Conservation (phyloP, 306 rosid genomes). For the Luffa aegyptiaca region DNA sequence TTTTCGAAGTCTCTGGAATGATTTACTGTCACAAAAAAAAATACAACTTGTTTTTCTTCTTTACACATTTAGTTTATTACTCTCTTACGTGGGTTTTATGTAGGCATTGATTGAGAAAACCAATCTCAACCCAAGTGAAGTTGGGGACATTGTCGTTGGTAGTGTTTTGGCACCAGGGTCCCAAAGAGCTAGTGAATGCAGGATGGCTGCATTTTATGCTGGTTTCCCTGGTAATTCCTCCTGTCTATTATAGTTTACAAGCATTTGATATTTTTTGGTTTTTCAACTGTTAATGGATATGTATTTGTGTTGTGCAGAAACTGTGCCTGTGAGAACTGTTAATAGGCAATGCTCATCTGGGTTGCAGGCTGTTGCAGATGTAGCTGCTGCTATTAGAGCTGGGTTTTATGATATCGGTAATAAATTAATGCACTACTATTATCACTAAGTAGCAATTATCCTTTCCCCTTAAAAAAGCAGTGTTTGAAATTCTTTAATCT, state of each 20-base stretch:
- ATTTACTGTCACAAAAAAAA: not conserved
- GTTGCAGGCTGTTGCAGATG: constrained; percentile 97
- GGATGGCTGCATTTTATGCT: constrained; percentile 99
- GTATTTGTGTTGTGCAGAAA: constrained; percentile 37
- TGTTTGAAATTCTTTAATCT: not conserved
- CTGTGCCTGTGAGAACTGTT: constrained; percentile 85
- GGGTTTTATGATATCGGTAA: constrained; percentile 91
- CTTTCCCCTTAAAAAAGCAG: not conserved
- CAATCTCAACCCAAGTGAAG: constrained; percentile 74
- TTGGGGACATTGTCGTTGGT: constrained; percentile 93
- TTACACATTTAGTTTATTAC: constrained; percentile 1
- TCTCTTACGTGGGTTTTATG: not conserved
- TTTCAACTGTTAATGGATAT: not conserved
- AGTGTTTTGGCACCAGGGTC: constrained; percentile 82
- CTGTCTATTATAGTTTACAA: not conserved
- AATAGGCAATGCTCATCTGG: constrained; percentile 99
- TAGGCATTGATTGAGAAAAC: constrained; percentile 81
- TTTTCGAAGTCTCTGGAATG: not conserved
- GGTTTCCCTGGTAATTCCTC: constrained; percentile 77
- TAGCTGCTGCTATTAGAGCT: constrained; percentile 88
- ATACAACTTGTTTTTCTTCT: not conserved
- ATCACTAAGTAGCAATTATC: not conserved
- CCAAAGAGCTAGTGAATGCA: constrained; percentile 92
- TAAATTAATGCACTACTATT: not conserved
- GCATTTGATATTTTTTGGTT: not conserved